A percentile compares a stretch with the other conserved stretches of the same genome.
phyloP scores from a whole-genome alignment of 768 basidiomycete species.

The Botryobasidium botryosum region DNA sequence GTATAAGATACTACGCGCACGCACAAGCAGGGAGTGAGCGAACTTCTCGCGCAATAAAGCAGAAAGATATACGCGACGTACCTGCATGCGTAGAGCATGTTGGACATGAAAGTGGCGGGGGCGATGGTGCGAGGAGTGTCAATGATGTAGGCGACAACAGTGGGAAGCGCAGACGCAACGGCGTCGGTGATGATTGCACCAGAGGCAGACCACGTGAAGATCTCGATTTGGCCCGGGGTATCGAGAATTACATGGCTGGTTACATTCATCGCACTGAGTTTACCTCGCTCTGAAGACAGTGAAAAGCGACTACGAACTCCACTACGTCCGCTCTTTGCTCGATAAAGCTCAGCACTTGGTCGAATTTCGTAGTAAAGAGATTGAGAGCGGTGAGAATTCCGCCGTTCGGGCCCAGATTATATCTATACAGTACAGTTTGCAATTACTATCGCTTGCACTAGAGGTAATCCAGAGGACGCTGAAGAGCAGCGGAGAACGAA shows the following conservation, averaged over 20 bases:
- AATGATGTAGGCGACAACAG: slow-evolving; percentile 91
- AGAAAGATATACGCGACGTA: slow-evolving; percentile 20
- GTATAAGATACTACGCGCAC: slow-evolving; percentile 62
- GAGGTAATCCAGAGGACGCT: slow-evolving; percentile 12
- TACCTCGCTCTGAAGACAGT: neutral
- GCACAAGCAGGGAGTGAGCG: neutral
- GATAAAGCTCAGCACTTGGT: slow-evolving; percentile 81
- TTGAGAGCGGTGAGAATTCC: slow-evolving; percentile 95
- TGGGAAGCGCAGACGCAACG: slow-evolving; percentile 79
- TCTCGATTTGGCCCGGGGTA: slow-evolving; percentile 98
- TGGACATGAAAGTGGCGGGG: slow-evolving; percentile 98
- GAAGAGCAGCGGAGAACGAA: slow-evolving; percentile 32
- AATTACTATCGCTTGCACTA: slow-evolving; percentile 2
- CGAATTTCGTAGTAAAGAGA: slow-evolving; percentile 96
- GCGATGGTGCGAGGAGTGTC: slow-evolving; percentile 90
- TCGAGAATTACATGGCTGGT: slow-evolving; percentile 83
- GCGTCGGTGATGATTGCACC: slow-evolving; percentile 98
- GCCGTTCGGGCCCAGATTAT: slow-evolving; percentile 96
- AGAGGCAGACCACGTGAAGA: slow-evolving; percentile 99
- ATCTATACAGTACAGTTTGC: slow-evolving; percentile 32
- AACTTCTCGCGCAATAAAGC: slow-evolving; percentile 3
- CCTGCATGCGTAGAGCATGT: slow-evolving; percentile 99
- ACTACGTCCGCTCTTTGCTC: slow-evolving; percentile 81
- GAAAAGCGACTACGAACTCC: slow-evolving; percentile 40
- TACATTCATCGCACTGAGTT: neutral